A percentile compares a stretch with the other conserved stretches of the same genome.
Conservation (phyloP, 2,329 filamentous ascomycete species). For the Pestalotiopsis sp. region DNA sequence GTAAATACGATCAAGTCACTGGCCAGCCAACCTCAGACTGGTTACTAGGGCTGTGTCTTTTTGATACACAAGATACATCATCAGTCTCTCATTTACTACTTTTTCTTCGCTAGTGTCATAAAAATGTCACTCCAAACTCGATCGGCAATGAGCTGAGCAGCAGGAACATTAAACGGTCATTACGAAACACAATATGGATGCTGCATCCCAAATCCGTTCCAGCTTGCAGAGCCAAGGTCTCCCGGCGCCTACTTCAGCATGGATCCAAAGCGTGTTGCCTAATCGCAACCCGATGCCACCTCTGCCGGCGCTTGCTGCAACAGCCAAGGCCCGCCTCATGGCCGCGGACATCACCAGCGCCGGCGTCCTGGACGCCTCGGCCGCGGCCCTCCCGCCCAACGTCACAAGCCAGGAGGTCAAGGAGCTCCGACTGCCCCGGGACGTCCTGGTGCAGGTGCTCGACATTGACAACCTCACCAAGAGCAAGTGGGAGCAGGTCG, state of each 20-base stretch:
- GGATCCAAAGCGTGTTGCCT: slow-evolving; percentile 66
- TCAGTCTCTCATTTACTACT: not conserved
- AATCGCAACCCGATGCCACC: slow-evolving; percentile 61
- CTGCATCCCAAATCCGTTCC: slow-evolving; percentile 50
- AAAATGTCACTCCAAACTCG: not conserved
- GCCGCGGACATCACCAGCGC: slow-evolving; percentile 74
- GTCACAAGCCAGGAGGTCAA: slow-evolving; percentile 55
- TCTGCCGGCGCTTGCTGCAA: slow-evolving; percentile 73
- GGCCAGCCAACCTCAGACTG: not conserved
- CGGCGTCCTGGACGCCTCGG: slow-evolving; percentile 46
- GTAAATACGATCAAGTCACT: not conserved
- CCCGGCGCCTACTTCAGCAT: slow-evolving; percentile 54
- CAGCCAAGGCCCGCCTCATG: slow-evolving; percentile 79
- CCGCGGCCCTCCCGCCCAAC: slow-evolving; percentile 53
- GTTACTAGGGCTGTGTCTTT: not conserved
- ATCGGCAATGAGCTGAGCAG: not conserved
- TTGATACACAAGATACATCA: not conserved
- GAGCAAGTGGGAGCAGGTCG: slow-evolving; percentile 85
- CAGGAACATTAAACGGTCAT: not conserved
- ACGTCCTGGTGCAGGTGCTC: slow-evolving; percentile 79
- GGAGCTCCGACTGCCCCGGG: slow-evolving; percentile 58
- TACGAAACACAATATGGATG: slow-evolving; percentile 2
- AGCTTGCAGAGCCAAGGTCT: slow-evolving; percentile 56
- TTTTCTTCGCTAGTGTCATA: not conserved
- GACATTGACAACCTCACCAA: slow-evolving; percentile 82